These are phyloP conservation scores for Suillus bovinus DNA, from an alignment of 768 basidiomycete species.

Conservation along the genomic window DNA sequence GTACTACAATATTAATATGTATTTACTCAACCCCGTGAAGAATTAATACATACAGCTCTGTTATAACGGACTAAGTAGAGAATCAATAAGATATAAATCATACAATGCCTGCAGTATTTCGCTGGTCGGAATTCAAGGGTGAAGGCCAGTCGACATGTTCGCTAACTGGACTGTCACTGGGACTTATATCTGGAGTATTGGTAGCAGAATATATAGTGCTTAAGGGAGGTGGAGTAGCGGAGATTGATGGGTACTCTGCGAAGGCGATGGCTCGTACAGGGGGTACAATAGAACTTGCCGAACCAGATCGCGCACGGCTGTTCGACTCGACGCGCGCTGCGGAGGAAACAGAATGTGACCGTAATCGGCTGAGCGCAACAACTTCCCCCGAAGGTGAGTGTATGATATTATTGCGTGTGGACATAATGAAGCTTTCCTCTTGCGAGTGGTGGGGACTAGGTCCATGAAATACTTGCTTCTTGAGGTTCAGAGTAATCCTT, in stretches of 20 bases:
- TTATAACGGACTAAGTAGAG: not conserved
- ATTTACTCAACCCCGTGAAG: too few species aligned
- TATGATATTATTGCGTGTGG: not conserved
- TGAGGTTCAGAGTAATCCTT: slow-evolving; percentile 63
- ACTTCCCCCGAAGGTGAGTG: not conserved
- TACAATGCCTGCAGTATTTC: not conserved
- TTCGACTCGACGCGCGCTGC: not conserved
- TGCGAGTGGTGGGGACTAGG: not conserved
- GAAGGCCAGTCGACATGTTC: not conserved
- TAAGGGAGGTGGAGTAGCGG: not conserved
- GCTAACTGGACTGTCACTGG: not conserved
- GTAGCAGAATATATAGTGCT: slow-evolving; percentile 7
- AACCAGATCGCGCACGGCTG: slow-evolving; percentile 4
- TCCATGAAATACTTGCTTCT: slow-evolving; percentile 31
- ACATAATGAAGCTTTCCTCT: not conserved
- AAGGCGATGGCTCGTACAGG: not conserved
- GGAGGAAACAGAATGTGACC: slow-evolving; percentile 5
- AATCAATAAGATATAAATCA: not conserved
- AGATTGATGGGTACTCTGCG: not conserved
- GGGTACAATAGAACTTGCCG: not conserved
- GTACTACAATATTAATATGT: too few species aligned
- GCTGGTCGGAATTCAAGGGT: not conserved
- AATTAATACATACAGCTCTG: not conserved
- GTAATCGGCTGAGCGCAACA: not conserved
- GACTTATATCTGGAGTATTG: not conserved